Evolutionary conservation across 2,329 filamentous ascomycete genomes (phyloP).

Genomic region (Akanthomyces muscarius): DNA sequence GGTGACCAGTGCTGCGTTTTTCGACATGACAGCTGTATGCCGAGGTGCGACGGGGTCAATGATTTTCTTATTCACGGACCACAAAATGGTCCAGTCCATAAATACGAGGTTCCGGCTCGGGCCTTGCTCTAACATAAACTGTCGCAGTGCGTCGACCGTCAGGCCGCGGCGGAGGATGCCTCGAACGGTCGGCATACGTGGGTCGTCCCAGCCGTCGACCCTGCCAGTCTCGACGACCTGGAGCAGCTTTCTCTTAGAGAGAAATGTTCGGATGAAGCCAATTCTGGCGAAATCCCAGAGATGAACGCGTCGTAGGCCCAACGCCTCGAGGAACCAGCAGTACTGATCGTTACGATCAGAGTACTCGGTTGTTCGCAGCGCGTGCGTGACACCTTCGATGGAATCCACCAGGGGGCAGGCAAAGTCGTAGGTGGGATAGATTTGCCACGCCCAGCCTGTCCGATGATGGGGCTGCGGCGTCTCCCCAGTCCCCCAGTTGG

Average conservation of each 20-base stretch:
- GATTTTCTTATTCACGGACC: slow-evolving; percentile 52
- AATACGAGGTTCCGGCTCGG: slow-evolving; percentile 71
- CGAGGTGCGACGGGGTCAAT: slow-evolving; percentile 69
- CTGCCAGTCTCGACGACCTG: slow-evolving; percentile 54
- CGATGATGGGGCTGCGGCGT: slow-evolving; percentile 64
- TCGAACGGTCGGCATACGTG: slow-evolving; percentile 72
- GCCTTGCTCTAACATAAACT: slow-evolving; percentile 75
- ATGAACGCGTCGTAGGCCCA: slow-evolving; percentile 70
- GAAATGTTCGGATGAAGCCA: slow-evolving; percentile 77
- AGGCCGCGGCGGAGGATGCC: slow-evolving; percentile 69
- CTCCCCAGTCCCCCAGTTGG: slow-evolving; percentile 67
- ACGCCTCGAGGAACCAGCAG: slow-evolving; percentile 74
- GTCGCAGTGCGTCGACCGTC: slow-evolving; percentile 68
- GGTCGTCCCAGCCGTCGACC: slow-evolving; percentile 75
- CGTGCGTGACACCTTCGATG: slow-evolving; percentile 78
- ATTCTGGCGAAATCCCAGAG: slow-evolving; percentile 84
- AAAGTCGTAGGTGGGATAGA: slow-evolving; percentile 85
- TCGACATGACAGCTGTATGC: slow-evolving; percentile 63
- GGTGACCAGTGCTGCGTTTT: slow-evolving; percentile 61
- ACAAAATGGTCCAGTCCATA: slow-evolving; percentile 70
- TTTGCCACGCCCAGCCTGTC: slow-evolving; percentile 75
- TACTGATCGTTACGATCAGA: slow-evolving; percentile 83
- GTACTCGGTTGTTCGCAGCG: slow-evolving; percentile 80
- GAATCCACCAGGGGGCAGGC: slow-evolving; percentile 78
- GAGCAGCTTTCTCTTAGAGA: slow-evolving; percentile 82